Evolutionary conservation across 257 asterid genomes (phyloP), one percentile per base, ranked within the genome.

Genomic region (Scutellaria barbata): DNA sequence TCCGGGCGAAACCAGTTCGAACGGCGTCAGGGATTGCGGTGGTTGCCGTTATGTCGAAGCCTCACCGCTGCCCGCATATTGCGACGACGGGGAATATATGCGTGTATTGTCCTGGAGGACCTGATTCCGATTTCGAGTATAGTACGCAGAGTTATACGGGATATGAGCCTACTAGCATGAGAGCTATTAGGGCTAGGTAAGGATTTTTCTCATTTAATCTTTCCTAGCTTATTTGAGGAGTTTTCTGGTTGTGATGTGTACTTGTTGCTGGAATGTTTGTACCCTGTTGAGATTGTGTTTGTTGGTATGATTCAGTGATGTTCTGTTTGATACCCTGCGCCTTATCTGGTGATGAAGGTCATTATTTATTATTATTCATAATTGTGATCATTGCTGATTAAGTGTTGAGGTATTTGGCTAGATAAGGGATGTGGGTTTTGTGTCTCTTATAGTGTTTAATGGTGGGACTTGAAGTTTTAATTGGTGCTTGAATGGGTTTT

Each of bases 21-120:
- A 95, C 99, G 10, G 99, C 99, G 6, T 95, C 99, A 4, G 98
- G 98, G 12, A 95, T 95, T 54, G 97, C 98, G 4, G 98, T 95
- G n/a, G 98, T 95, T 48, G 99, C 99, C 16, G 98, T 95, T n/a
- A 95, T 95, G 99, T 92, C 98, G 46, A 95, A 95, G 81, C 99
- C 99, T 48, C 99, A 95, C 74, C 89, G 98, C 25, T 95, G 99
- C 70, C 99, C 98, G 18, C 99, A 95, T 70, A 95, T 95, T 60
- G 99, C 99, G 8, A 95, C 98, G 1, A 95, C 99, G 10, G 98
- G 98, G 67, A 95, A 95, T 71, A 95, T 95, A 11, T 95, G 99
- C 66, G 98, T 95, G 66, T 95, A 95, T 74, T 95, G 99, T 50
- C 99, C 98, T 12, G 99, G 99, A 3, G 98, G 99, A 0, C 99